A percentile compares a stretch with the other conserved stretches of the same genome.
Evolutionary conservation across 2,329 filamentous ascomycete genomes (phyloP).

Genomic region (Fusarium domesticum): DNA sequence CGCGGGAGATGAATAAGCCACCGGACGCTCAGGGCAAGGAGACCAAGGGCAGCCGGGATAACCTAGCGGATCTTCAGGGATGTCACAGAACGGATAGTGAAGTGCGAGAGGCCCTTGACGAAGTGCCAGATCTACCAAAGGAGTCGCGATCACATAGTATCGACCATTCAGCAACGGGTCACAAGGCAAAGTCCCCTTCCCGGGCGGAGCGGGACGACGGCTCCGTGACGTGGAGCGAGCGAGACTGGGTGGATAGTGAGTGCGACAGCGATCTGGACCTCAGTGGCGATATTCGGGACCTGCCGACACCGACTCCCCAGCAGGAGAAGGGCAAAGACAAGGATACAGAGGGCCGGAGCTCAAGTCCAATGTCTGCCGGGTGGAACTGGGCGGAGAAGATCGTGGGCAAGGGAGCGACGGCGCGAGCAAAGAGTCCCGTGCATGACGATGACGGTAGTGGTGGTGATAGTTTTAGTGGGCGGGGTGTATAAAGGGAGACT

Average conservation of each 20-base stretch:
- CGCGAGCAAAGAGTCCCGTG: conserved; percentile 31
- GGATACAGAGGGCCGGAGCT: conserved; percentile 22
- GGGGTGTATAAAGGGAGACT: conserved; percentile 1
- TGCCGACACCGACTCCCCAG: conserved; percentile 14
- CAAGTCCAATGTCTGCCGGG: conserved; percentile 26
- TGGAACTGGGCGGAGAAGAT: conserved; percentile 58
- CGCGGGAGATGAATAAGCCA: conserved; percentile 54
- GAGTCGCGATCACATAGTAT: conserved; percentile 22
- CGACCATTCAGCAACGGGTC: conserved; percentile 16
- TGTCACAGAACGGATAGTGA: conserved; percentile 30
- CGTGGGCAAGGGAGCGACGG: conserved; percentile 41
- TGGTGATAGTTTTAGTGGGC: not conserved
- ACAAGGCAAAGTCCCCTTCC: not conserved
- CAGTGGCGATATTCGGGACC: conserved; percentile 19
- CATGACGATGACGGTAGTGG: conserved; percentile 15
- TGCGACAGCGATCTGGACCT: conserved; percentile 30
- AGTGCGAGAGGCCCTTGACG: conserved; percentile 40
- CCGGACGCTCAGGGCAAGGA: conserved; percentile 65
- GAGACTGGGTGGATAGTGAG: conserved; percentile 32
- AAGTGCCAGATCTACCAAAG: conserved; percentile 45
- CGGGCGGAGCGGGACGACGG: conserved; percentile 39
- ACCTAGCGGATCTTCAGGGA: conserved; percentile 5
- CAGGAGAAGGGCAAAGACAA: conserved; percentile 24
- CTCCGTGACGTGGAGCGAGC: conserved; percentile 60
- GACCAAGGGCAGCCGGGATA: conserved; percentile 42